Base-by-base conservation (phyloP, 495 filamentous ascomycete genomes). In the Apiosordaria backusii region DNA sequence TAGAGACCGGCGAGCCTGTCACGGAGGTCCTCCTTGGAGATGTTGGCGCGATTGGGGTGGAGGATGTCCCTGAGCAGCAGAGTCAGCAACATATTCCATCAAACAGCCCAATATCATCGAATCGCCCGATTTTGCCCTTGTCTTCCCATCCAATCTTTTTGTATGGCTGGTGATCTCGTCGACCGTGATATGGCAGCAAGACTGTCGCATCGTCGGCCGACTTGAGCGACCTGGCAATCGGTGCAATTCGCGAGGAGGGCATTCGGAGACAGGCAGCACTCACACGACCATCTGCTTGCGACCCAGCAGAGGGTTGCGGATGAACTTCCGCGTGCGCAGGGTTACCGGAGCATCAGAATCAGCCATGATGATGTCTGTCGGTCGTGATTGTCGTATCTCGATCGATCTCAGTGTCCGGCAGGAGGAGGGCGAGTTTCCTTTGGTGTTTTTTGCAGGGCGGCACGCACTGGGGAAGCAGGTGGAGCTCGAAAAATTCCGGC, bases 221-320 rank as follows among this genome's bases (percentile, higher is more conserved):
- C 13, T 55, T 61, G 18, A 60, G n/a, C 26, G 50, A 50, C 40
- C 19, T 60, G 63, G 23, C 4, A 58, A 24, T 29, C 40, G 52
- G 65, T 67, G 45, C 53, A 54, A 26, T 19, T 45, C 35, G 35
- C 13, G 35, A 45, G 16, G 53, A 29, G 40, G 40, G 57, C 27
- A 62, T 50, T 52, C 6, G 10, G 26, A 59, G 55, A 58, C 18
- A 18, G 57, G 15, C 18, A 57, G 21, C 40, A 91, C 96, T 88
- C 94, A 99, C 95, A 98, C 92, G 83, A 99, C 96, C 95, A 99
- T 98, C 88, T 99, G 96, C 87, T 95, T 97, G 78, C 94, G 90
- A 77, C 88, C 93, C 72, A 99, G 90, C 78, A 99, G 92, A 79
- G 96, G 90, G 86, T 99, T 99, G 83, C 92, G 90, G 82, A 98